Evolutionary conservation across 2,329 filamentous ascomycete species (phyloP), one percentile per base, ranked within the genome.

Genomic region (Whalleya microplaca): DNA sequence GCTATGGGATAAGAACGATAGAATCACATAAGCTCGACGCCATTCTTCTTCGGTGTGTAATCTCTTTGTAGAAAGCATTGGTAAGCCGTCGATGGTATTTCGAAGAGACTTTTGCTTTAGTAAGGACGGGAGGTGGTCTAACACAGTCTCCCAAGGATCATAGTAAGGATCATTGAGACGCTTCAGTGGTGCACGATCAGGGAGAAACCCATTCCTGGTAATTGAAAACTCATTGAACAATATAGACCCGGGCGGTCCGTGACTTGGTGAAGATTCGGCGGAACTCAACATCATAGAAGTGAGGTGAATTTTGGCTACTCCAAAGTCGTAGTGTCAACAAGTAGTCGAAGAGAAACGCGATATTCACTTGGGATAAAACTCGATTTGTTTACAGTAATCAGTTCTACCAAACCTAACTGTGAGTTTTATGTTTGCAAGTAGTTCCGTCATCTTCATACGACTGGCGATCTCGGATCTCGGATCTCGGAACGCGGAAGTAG

Each of bases 1-100:
- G 9, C 85, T 88, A 73, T 98, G 92, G 8, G 69, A 53, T 58
- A 91, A 82, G 66, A 90, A 90, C 0, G 81, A 84, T 45, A 91
- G 76, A 10, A 90, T 76, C 20, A 84, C 81, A 71, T 90, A 91
- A 62, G 88, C 88, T 62, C 88, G 77, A 55, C 84, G 79, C 87
- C 87, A 90, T 74, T 90, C 85, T n/a, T 79, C 74, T 62, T 86
- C 81, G 3, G 79, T 79, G 41, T 77, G 73, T 16, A 91, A 76
- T 42, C 80, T 77, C 18, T 78, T 73, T 1, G 85, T 86, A 7
- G 80, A 83, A 6, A 90, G 77, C 12, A 87, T 71, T 0, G 84
- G 83, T 41, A 90, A 75, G 19, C 72, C 71, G 48, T 88, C 78
- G 20, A 90, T 77, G 20, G 80, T 77, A 8, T 76, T 73, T 43